Percentiles rank a stretch among this genome's conserved stretches.
Conservation (phyloP, 495 filamentous ascomycete genomes). For the Amorphotheca resinae region DNA sequence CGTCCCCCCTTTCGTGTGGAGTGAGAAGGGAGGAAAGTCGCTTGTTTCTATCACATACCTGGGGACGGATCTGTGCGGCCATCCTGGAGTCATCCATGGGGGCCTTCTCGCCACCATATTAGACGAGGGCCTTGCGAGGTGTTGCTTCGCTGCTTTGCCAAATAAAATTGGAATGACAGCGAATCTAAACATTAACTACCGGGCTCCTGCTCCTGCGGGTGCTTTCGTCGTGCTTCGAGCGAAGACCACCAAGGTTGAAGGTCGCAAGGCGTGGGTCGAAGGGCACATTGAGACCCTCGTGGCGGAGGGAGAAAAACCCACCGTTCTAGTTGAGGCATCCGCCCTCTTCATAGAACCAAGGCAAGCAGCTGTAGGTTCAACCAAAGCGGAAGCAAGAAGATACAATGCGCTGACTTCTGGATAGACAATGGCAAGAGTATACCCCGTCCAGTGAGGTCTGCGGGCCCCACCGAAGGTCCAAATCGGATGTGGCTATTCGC, state of each 20-base stretch:
- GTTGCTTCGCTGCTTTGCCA: constrained; percentile 82
- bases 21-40: constrained; percentile 54
- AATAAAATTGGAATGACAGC: constrained; percentile 86
- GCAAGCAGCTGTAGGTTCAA: constrained; percentile 40
- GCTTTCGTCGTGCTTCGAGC: constrained; percentile 68
- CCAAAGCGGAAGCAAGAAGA: no score
- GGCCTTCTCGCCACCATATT: constrained; percentile 83
- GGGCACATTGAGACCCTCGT: constrained; percentile 78
- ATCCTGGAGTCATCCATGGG: constrained; percentile 85
- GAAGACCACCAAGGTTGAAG: constrained; percentile 76
- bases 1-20: constrained; percentile 72
- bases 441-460: constrained; percentile 11
- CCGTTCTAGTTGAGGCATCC: constrained; percentile 63
- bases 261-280: constrained; percentile 92
- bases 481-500: no score
- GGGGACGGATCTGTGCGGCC: constrained; percentile 74
- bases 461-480: no score
- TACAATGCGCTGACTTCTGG: not conserved
- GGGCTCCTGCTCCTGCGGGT: constrained; percentile 62
- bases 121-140: constrained; percentile 83
- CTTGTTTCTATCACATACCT: constrained; percentile 69
- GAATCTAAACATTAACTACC: constrained; percentile 82
- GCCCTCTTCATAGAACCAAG: constrained; percentile 86
- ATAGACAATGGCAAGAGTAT: constrained; percentile 18
- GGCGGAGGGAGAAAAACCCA: constrained; percentile 42